phyloP scores from a whole-genome alignment of 2,329 filamentous ascomycete genomes.

The Aspergillus japonicus region DNA sequence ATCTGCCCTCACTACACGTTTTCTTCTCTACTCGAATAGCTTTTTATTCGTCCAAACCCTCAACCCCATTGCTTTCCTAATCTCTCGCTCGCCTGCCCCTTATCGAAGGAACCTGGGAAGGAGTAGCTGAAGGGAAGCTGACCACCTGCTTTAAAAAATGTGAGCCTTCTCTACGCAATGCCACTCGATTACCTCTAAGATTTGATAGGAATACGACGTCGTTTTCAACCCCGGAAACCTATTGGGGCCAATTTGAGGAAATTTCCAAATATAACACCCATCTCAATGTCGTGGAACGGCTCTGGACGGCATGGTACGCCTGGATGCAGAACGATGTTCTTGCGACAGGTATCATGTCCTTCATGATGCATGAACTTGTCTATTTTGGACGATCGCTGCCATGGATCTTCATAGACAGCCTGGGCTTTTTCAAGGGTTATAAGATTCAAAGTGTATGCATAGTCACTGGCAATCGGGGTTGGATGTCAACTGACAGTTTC shows the following conservation, averaged over 20 bases:
- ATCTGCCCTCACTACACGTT: not conserved
- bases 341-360: slow-evolving; percentile 96
- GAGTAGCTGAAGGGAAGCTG: not conserved
- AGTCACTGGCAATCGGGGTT: not conserved
- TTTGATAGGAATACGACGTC: slow-evolving; percentile 47
- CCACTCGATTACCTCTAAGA: slow-evolving; percentile 4
- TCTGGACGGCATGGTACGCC: slow-evolving; percentile 96
- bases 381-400: slow-evolving; percentile 92
- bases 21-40: not conserved
- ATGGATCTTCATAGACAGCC: slow-evolving; percentile 87
- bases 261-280: slow-evolving; percentile 74
- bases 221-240: slow-evolving; percentile 53
- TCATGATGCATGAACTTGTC: slow-evolving; percentile 87
- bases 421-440: slow-evolving; percentile 86
- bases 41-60: not conserved
- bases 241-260: slow-evolving; percentile 65
- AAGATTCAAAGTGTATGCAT: slow-evolving; percentile 81
- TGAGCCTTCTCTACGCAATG: slow-evolving; percentile 11
- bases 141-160: slow-evolving; percentile 15
- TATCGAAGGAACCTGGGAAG: not conserved
- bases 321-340: slow-evolving; percentile 98
- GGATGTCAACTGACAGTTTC: not conserved
- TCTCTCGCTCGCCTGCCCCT: not conserved
- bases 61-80: not conserved
- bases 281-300: slow-evolving; percentile 79